Evolutionary conservation across 371 early-diverging fungal genomes (phyloP).

Genomic region (Umbelopsis sp.): DNA sequence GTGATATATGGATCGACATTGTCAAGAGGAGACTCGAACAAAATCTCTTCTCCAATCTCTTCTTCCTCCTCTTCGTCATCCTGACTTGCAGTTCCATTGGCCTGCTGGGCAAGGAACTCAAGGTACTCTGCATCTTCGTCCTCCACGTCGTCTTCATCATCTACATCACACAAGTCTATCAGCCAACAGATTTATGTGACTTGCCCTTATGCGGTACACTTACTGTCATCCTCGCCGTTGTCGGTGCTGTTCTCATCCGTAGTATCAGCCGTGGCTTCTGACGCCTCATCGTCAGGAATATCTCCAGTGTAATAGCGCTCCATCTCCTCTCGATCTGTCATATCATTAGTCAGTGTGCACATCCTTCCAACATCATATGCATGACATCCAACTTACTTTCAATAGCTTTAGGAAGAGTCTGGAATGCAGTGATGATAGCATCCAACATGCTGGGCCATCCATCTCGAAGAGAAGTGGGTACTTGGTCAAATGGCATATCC

Average conservation of each 20-base stretch:
- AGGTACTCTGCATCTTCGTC: slow-evolving; percentile 69
- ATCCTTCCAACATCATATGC: slow-evolving; percentile 32
- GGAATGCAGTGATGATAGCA: slow-evolving; percentile 72
- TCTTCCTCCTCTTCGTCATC: slow-evolving; percentile 68
- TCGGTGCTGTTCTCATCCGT: slow-evolving; percentile 42
- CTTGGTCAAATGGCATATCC: slow-evolving; percentile 64
- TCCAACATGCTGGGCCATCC: slow-evolving; percentile 75
- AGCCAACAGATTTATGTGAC: slow-evolving; percentile 16
- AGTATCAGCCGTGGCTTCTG: slow-evolving; percentile 40
- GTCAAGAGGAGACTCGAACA: slow-evolving; percentile 86
- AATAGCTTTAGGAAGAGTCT: slow-evolving; percentile 77
- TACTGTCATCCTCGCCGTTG: slow-evolving; percentile 33
- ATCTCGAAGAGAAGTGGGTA: slow-evolving; percentile 71
- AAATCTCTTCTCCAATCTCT: slow-evolving; percentile 77
- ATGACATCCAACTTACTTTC: slow-evolving; percentile 63
- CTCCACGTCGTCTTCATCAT: slow-evolving; percentile 54
- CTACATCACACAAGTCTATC: slow-evolving; percentile 23
- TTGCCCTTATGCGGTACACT: slow-evolving; percentile 20
- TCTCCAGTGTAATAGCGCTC: slow-evolving; percentile 64
- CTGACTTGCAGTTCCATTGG: slow-evolving; percentile 20
- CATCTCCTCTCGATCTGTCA: slow-evolving; percentile 64
- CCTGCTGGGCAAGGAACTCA: slow-evolving; percentile 66
- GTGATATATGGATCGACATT: slow-evolving; percentile 78
- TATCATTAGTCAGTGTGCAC: slow-evolving; percentile 28
- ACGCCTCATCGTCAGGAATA: slow-evolving; percentile 66